Evolutionary conservation across 176 grass and related monocot genomes (phyloP), one percentile per base, ranked within the genome.

Genomic region (Triticum monococcum): DNA sequence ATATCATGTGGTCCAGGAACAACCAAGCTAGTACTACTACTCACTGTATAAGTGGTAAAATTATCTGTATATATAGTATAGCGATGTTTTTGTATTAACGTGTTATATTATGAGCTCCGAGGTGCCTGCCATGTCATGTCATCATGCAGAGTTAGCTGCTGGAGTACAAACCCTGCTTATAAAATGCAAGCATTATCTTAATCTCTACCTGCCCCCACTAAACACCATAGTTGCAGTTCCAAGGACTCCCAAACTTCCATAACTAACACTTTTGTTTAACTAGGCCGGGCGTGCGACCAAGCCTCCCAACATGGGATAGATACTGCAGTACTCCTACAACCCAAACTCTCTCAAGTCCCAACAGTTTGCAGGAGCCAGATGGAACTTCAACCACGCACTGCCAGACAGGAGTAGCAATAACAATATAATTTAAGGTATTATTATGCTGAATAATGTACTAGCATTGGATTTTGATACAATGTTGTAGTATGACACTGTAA

Each of bases 151-250:
- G 32, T 81, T 18, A 79, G 40, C 40, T 43, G 82, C 73, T 78
- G 28, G 28, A 30, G 28, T 30, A 46, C 4, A 46, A 84, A 17
- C 33, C 80, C 80, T 64, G 40, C 38, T 38, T 38, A 41, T 38
- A 41, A 2, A 14, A 11, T 48, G 40, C 68, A 9, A 14, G 17
- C 56, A 76, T 33, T 76, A 45, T 71, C 31, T 57, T 83, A 59
- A 28, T 9, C 65, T 31, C 45, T 77, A 73, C 65, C 89, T 73
- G 89, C 65, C 64, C 73, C 33, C 79, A 79, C 84, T 74, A 86
- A 83, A 31, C 79, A 75, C 80, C 79, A 73, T 41, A 43, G 26
- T 79, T 90, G 80, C 84, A 79, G 83, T 90, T 83, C 89, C 89
- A 61, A 90, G 84, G 84, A 22, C 74, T 20, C 79, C 32, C 84